Evolutionary conservation across 1,139 yeast species (phyloP).

Genomic region (Williopsis jadinii): DNA sequence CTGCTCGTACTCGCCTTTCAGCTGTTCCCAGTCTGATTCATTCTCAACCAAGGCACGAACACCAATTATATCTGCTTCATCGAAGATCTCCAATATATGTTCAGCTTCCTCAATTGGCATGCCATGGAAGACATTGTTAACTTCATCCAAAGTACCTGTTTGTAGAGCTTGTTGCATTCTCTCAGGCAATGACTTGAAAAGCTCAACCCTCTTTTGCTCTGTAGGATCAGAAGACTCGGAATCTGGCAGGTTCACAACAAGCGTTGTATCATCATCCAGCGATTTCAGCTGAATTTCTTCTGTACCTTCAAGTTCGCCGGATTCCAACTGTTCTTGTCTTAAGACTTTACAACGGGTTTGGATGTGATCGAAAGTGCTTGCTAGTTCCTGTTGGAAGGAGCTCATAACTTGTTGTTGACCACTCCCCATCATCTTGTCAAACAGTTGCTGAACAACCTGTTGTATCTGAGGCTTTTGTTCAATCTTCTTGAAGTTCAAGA

Average conservation of each 20-base stretch:
- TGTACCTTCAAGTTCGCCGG: conserved; percentile 28
- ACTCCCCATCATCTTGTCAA: conserved; percentile 50
- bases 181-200: conserved; percentile 50
- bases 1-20: conserved; percentile 36
- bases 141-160: conserved; percentile 65
- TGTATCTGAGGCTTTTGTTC: conserved; percentile 31
- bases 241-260: conserved; percentile 67
- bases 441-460: conserved; percentile 63
- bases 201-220: conserved; percentile 44
- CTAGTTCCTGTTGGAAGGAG: conserved; percentile 70
- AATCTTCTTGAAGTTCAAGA: conserved; percentile 40
- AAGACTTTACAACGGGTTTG: conserved; percentile 66
- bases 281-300: conserved; percentile 80
- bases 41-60: conserved; percentile 73
- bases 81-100: conserved; percentile 60
- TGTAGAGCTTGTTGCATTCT: conserved; percentile 72
- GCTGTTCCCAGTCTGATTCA: conserved; percentile 56
- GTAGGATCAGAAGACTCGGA: conserved; percentile 36
- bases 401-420: conserved; percentile 51
- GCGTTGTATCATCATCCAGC: conserved; percentile 75
- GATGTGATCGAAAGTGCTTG: conserved; percentile 66
- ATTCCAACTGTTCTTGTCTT: conserved; percentile 33
- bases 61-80: conserved; percentile 78
- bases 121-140: conserved; percentile 77
- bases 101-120: conserved; percentile 80